phyloP scores from a whole-genome alignment of 73 alveolate genomes.

The Paramecium tetraurelia region DNA sequence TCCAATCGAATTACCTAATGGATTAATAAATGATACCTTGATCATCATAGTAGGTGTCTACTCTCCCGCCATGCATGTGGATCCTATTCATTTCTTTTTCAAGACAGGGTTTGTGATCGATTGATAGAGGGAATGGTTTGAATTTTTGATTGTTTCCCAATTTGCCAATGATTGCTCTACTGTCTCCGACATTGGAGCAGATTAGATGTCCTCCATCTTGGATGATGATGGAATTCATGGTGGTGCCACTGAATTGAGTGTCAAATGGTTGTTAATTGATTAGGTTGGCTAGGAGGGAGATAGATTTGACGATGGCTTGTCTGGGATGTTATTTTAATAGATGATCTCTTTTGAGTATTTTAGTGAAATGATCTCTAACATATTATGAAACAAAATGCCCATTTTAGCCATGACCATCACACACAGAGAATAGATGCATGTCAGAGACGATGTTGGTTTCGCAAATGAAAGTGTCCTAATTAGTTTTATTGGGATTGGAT shows the following conservation, averaged over 20 bases:
- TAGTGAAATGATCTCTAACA: conserved; percentile 33
- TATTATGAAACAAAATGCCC: conserved; percentile 59
- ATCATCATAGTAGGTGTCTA: conserved; percentile 76
- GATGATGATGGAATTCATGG: conserved; percentile 15
- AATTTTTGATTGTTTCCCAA: background rate
- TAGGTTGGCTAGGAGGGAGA: background rate
- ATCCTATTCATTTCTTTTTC: conserved; percentile 87
- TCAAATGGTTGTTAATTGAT: conserved; percentile 29
- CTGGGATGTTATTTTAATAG: background rate
- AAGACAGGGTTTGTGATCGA: conserved; percentile 91
- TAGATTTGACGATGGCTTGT: conserved; percentile 25
- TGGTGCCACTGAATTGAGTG: conserved; percentile 57
- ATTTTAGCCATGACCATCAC: conserved; percentile 67
- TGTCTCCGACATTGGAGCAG: conserved; percentile 58
- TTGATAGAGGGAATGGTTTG: conserved; percentile 64
- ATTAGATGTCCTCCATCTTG: conserved; percentile 39
- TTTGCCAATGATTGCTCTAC: conserved; percentile 61
- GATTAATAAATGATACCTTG: background rate
- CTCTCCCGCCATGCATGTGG: conserved; percentile 83
- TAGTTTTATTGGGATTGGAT: conserved; percentile 31
- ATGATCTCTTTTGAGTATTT: background rate
- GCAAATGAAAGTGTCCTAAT: background rate
- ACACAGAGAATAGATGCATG: conserved; percentile 36
- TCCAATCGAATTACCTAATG: conserved; percentile 74
- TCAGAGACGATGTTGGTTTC: conserved; percentile 9